Evolutionary conservation across 495 filamentous ascomycete species (phyloP), one percentile per base, ranked within the genome.

Genomic region (Aspergillus sclerotioniger): DNA sequence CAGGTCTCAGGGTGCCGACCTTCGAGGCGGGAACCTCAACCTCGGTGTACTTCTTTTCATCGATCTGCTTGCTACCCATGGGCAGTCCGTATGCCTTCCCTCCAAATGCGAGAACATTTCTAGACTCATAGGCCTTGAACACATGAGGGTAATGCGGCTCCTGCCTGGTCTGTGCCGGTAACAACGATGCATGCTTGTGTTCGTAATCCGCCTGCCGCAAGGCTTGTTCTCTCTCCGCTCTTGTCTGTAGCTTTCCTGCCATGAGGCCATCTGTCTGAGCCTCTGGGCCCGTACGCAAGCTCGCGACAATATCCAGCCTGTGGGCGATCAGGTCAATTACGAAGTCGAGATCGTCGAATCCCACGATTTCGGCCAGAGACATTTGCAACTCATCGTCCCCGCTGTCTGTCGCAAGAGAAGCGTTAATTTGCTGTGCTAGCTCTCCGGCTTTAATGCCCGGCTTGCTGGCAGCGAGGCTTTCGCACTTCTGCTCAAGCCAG

Each of bases 281-380:
- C 45, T 76, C 56, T 1, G 57, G 28, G 25, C 48, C 67, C 61
- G 50, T 72, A 58, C 62, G 57, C 29, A 67, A 62, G 49, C 65
- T 67, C 15, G 71, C 60, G 8, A 82, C 60, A 31, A 98, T 81
- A 49, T 90, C 84, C 48, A 76, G 67, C 20, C 92, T 78, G 63
- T 91, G 87, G 5, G 82, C 76, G 56, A 96, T 87, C 21, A 98
- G 71, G 55, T 96, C 89, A 57, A 90, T 89, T 33, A 98, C 83
- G 54, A 97, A 82, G 54, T 98, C 92, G 13, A 98, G 74, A 62
- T 98, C 92, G 56, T 92, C 90, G 65, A 90, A 97, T 0, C 94
- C 94, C 51, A 98, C 77, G 55, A 96, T 85, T 64, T 98, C 95
- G 0, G 88, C 90, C n/a, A 98, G 78, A 17, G 83, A 83, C 69